Base-by-base conservation (phyloP, 345 rosid species). In the Citrus maxima region DNA sequence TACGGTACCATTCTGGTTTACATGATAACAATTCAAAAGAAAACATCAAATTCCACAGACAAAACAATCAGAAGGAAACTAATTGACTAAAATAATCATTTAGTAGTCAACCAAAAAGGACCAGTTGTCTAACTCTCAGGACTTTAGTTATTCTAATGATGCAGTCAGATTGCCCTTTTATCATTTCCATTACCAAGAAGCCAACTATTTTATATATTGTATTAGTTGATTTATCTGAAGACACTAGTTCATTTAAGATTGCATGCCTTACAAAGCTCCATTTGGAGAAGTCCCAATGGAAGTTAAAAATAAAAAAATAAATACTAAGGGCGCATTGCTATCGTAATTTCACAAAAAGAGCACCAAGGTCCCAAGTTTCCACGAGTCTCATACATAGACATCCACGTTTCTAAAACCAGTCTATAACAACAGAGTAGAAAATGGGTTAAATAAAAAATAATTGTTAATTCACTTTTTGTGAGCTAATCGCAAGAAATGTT, bases 1-100 rank as follows among this genome's bases (percentile, higher is more conserved):
- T 93, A 93, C 35, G 98, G 92, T 73, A 95, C 80, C 85, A 80
- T 80, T 61, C n/a, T n/a, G n/a, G n/a, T n/a, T n/a, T n/a, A n/a
- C n/a, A n/a, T n/a, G n/a, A n/a, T n/a, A n/a, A n/a, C n/a, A n/a
- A n/a, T n/a, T n/a, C n/a, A n/a, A n/a, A n/a, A n/a, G n/a, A n/a
- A n/a, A n/a, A n/a, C n/a, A n/a, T n/a, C n/a, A n/a, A n/a, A n/a
- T n/a, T n/a, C n/a, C n/a, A n/a, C n/a, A n/a, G n/a, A n/a, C n/a
- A n/a, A n/a, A n/a, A n/a, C n/a, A n/a, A n/a, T n/a, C n/a, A n/a
- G n/a, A n/a, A n/a, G n/a, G n/a, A n/a, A n/a, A n/a, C n/a, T n/a
- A n/a, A n/a, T n/a, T n/a, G n/a, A n/a, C n/a, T n/a, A n/a, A n/a
- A n/a, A n/a, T n/a, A n/a, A n/a, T n/a, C n/a, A n/a, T n/a, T n/a